Evolutionary conservation across 306 rosid species (phyloP), one percentile per base, ranked within the genome.

Genomic region (Senna tora): DNA sequence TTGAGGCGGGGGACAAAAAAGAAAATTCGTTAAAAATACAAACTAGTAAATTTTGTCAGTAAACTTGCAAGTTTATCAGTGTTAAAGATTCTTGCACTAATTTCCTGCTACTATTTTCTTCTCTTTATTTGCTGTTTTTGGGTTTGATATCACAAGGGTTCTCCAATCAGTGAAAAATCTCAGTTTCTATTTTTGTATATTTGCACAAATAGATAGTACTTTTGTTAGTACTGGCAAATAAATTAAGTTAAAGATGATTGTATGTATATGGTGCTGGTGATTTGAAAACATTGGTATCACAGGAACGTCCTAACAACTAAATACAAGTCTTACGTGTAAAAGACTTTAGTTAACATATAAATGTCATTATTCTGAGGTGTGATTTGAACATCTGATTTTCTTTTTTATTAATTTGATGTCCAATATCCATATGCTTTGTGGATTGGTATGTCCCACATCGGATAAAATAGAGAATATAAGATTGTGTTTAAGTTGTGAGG

Each of bases 241-340:
- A 25, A 38, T 61, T 36, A 38, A 65, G 62, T 38, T 21, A 47
- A 15, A 10, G 46, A 17, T 36, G 22, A 57, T 49, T 50, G 19
- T 68, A 32, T 17, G 72, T 52, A 34, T 69, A 61, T 67, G 59
- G 17, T 76, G 39, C 32, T 51, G n/a, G 65, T 17, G 12, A 65
- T 71, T 32, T 75, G 49, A 33, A 32, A 57, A 65, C 32, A n/a
- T 17, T 36, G 39, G 41, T 33, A 60, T 25, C 41, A 14, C 20
- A 63, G 13, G 36, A 65, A 52, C 38, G 2, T 53, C 20, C 5
- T 32, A 12, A 69, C 51, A 25, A 20, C 46, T 77, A 15, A 11
- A 66, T 28, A 49, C 21, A 16, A 3, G 28, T 73, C 39, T 50
- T 36, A 4, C 36, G 11, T 36, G 8, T 57, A 55, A 36, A 34